Conservation (phyloP, 345 rosid genomes). For the Pistacia atlantica region DNA sequence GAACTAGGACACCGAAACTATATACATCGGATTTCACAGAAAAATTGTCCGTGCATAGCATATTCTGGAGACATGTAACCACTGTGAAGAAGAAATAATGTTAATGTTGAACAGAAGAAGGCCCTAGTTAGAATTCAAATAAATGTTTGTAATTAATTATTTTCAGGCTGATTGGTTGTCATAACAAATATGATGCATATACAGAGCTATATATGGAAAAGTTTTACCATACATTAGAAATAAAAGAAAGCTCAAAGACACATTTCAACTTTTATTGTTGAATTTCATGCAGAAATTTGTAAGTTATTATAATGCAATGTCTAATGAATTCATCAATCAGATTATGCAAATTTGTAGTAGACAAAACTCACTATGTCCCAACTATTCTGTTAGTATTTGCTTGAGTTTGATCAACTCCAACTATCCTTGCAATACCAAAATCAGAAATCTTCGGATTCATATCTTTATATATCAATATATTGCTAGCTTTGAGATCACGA, state of each 20-base stretch:
- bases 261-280: neutral
- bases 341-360: too few species aligned
- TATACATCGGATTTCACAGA: conserved; percentile 37
- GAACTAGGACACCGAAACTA: conserved; percentile 39
- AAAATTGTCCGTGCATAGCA: conserved; percentile 35
- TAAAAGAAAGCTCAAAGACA: neutral
- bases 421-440: conserved; percentile 47
- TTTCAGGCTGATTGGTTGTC: too few species aligned
- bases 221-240: neutral
- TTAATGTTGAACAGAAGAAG: too few species aligned
- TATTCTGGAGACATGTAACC: conserved; percentile 47
- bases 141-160: too few species aligned
- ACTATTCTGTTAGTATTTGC: conserved; percentile 2
- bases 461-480: neutral
- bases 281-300: neutral
- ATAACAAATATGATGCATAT: too few species aligned
- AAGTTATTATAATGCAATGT: too few species aligned
- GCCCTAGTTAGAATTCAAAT: too few species aligned
- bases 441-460: conserved; percentile 25
- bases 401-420: conserved; percentile 40
- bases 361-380: neutral
- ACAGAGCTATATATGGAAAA: too few species aligned
- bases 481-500: conserved; percentile 52
- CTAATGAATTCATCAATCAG: neutral
- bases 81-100: neutral